Evolutionary conservation across 1,284 basidiomycete genomes (phyloP), one percentile per base, ranked within the genome.

Genomic region (Pascua sp.): DNA sequence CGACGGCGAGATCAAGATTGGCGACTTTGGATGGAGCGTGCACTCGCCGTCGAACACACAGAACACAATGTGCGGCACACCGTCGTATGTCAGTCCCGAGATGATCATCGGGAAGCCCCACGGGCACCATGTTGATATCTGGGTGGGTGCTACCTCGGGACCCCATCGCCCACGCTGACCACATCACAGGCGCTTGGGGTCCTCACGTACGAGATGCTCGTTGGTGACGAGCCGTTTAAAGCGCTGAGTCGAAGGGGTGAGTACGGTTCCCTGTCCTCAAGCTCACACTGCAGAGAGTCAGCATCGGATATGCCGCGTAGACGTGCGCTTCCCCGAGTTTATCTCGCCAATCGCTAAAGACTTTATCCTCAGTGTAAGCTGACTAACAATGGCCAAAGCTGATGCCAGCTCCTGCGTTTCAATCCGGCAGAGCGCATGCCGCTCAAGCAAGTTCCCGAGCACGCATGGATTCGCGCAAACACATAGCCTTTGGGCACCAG

Each of bases 11-110:
- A 82, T 99, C 66, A 98, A 98, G 82, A 97, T 99, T 60, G 96
- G 87, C 4, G 95, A 98, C 76, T 98, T 99, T 76, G 96, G 96
- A 3, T 98, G 96, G 95, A 91, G 89, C 69, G 94, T 98, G 1
- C 92, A 98, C 74, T 94, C 95, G 0, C 94, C 94, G 0, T 45
- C 54, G 7, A 3, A 4, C 55, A 76, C 79, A 17, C 80, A 92
- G 51, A 87, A 84, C 73, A 96, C 92, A 0, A 80, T 96, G 10
- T 97, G 93, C 66, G 94, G 94, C 1, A 98, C 95, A 5, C 78
- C 95, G 48, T 92, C 96, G 71, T 98, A 98, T 69, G 82, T 98
- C 7, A 91, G 95, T 0, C 95, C 95, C 2, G 95, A 98, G 80
- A 98, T 98, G 95, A 89, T 98, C 12, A 89, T 95, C 64, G 87